phyloP scores from a whole-genome alignment of 768 basidiomycete species.

The Multifurca ochricompacta region DNA sequence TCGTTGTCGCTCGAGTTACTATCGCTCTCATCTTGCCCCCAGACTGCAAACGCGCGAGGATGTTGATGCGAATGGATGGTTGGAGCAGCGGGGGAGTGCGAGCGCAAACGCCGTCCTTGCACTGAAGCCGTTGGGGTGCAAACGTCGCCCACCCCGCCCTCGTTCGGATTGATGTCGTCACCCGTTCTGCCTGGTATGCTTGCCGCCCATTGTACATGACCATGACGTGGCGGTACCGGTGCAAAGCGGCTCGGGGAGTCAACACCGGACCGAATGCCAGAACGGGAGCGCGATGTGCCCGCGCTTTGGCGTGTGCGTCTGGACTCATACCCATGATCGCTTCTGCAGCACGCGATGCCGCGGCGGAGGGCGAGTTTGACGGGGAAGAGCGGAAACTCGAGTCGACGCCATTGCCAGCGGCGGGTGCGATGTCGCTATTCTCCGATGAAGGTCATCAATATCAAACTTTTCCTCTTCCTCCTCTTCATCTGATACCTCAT shows the following conservation, averaged over 20 bases:
- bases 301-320: conserved; percentile 3
- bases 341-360: conserved; percentile 16
- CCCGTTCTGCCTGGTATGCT: not conserved
- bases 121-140: conserved; percentile 14
- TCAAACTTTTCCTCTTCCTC: conserved; percentile 33
- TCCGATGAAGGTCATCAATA: conserved; percentile 41
- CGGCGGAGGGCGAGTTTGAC: not conserved
- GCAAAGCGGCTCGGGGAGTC: conserved; percentile 19
- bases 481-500: no score
- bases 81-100: conserved; percentile 21
- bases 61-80: conserved; percentile 30
- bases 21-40: conserved; percentile 85
- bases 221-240: conserved; percentile 2
- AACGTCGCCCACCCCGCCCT: not conserved
- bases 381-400: not conserved
- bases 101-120: conserved; percentile 24
- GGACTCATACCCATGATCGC: conserved; percentile 18
- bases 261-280: conserved; percentile 19
- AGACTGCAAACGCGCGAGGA: conserved; percentile 66
- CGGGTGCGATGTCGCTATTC: conserved; percentile 1
- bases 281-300: conserved; percentile 7
- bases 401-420: not conserved
- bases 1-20: conserved; percentile 75
- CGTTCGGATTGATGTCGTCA: not conserved
- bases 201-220: conserved; percentile 13